Base-by-base conservation (phyloP, 352 stramenopile species). In the Phytophthora ramorum region DNA sequence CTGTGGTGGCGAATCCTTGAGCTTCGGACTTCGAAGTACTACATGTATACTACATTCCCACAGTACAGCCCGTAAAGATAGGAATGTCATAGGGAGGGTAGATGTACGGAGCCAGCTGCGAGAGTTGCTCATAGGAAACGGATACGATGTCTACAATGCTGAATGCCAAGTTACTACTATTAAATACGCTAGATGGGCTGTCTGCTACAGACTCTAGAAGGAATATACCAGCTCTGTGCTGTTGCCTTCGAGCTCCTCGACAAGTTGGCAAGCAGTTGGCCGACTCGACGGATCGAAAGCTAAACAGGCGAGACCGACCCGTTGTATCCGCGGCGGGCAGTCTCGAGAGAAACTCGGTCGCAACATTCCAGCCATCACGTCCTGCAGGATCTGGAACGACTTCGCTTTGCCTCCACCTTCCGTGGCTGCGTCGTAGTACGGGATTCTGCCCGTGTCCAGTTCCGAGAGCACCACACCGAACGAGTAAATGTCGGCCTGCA, bases 401-500 rank as follows among this genome's bases (percentile, higher is more conserved):
- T 67, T 74, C 30, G 47, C 44, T 34, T 61, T 66, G 28, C 32
- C 40, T 13, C 57, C 56, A 10, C 28, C 35, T 20, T 59, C 44
- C 14, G 44, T 66, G 17, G 63, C 34, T 10, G 46, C 64, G 52
- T 81, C 73, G 4, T 17, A 53, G 44, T 76, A 81, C 12, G 73
- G 73, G 2, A 70, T 69, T 24, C 49, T 50, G 24, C 63, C 54
- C n/a, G 70, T 82, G 57, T 79, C 71, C 2, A 83, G 50, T 44
- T 83, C 75, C 7, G 75, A 75, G 16, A 83, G 44, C n/a, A 96
- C 59, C 4, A 90, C 78, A 17, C 83, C 84, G 60, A 89, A 88
- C 12, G 76, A 85, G 63, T 90, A 92, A 28, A 92, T 81, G 40
- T 92, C 84, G 7, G 81, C 73, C 38, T 83, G 77, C 30, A 85